A percentile compares a stretch with the other conserved stretches of the same genome.
Evolutionary conservation across 805 yeast species (phyloP).

Genomic region (Ogataea paraovalis): DNA sequence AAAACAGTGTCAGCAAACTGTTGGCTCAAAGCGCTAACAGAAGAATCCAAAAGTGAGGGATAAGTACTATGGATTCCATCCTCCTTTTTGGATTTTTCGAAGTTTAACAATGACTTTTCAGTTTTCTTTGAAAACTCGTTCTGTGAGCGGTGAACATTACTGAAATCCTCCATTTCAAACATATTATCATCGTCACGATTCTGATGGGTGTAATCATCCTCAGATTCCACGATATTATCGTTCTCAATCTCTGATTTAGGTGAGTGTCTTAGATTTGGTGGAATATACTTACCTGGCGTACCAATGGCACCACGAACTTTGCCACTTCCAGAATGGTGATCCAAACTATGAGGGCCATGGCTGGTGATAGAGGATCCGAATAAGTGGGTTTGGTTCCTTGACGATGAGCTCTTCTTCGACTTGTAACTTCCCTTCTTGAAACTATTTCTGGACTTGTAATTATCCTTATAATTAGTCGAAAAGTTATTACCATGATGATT

Average conservation of each 20-base stretch:
- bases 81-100: constrained; percentile 12
- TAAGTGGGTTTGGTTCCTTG: constrained; percentile 3
- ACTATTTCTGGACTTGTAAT: constrained; percentile 14
- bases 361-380: neutral
- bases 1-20: constrained; percentile 16
- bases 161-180: constrained; percentile 36
- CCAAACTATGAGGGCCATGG: constrained; percentile 10
- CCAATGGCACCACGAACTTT: constrained; percentile 22
- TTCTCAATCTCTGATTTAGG: constrained; percentile 29
- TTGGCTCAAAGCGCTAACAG: constrained; percentile 12
- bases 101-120: constrained; percentile 1
- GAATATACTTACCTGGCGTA: constrained; percentile 58
- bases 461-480: constrained; percentile 19
- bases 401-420: neutral
- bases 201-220: constrained; percentile 29
- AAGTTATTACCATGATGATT: constrained; percentile 10
- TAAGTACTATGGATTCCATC: constrained; percentile 13
- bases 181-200: constrained; percentile 33
- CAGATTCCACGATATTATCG: constrained; percentile 22
- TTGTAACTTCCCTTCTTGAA: constrained; percentile 4
- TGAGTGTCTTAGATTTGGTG: constrained; percentile 61
- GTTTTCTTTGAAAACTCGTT: neutral
- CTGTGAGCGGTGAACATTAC: constrained; percentile 15
- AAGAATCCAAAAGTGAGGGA: constrained; percentile 20
- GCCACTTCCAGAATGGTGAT: constrained; percentile 14